These are phyloP conservation scores for Steccherinum ochraceum DNA, from an alignment of 768 basidiomycete genomes.

Conservation along the genomic window DNA sequence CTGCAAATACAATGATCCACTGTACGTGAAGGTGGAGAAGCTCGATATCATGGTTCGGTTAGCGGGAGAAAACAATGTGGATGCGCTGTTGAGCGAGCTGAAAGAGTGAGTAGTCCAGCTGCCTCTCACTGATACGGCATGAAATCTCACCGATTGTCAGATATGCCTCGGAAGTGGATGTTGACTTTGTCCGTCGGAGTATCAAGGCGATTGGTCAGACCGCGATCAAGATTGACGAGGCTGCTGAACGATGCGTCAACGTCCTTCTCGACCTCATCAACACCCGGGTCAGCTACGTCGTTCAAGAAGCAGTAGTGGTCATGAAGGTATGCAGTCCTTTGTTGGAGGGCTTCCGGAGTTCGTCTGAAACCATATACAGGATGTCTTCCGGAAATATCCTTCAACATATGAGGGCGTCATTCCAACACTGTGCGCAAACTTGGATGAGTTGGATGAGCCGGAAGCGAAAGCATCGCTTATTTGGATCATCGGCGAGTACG, in stretches of 20 bases:
- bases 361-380: conserved; percentile 43
- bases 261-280: conserved; percentile 89
- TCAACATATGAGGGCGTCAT: conserved; percentile 96
- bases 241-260: conserved; percentile 92
- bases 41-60: conserved; percentile 97
- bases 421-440: conserved; percentile 87
- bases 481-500: conserved; percentile 99
- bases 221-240: conserved; percentile 89
- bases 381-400: conserved; percentile 97
- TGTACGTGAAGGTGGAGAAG: conserved; percentile 99
- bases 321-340: conserved; percentile 73
- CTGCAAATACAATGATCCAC: conserved; percentile 99
- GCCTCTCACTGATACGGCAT: conserved; percentile 2
- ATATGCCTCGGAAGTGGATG: conserved; percentile 96
- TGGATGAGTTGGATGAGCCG: conserved; percentile 96
- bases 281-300: conserved; percentile 93
- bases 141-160: conserved; percentile 30
- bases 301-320: conserved; percentile 96
- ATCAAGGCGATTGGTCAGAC: conserved; percentile 95
- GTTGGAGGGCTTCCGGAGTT: not conserved
- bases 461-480: conserved; percentile 97
- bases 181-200: conserved; percentile 94
- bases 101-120: conserved; percentile 65
- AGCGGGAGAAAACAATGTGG: conserved; percentile 86
- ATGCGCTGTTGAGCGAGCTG: conserved; percentile 89